Percentiles rank a stretch among this genome's conserved stretches.
phyloP scores from a whole-genome alignment of 2,329 filamentous ascomycete genomes.

The Beauveria brongniartii region DNA sequence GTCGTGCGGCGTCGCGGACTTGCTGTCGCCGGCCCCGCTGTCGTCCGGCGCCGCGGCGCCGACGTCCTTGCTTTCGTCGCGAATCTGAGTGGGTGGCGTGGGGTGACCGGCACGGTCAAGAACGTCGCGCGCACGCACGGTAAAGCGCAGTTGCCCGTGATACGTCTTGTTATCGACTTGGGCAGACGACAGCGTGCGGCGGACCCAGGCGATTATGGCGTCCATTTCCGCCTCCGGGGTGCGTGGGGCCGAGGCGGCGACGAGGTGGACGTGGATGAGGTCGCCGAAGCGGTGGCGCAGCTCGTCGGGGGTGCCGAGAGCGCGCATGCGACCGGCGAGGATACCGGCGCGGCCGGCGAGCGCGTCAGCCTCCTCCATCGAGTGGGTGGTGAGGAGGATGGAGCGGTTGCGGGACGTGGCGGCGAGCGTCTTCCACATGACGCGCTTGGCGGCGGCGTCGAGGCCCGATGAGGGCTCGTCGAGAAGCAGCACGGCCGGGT shows the following conservation, averaged over 20 bases:
- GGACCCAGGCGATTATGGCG: slow-evolving; percentile 58
- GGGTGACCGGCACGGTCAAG: not conserved
- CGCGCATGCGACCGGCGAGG: slow-evolving; percentile 77
- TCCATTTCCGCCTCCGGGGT: slow-evolving; percentile 63
- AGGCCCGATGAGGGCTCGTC: slow-evolving; percentile 86
- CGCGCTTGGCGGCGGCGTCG: slow-evolving; percentile 81
- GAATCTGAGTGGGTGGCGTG: not conserved
- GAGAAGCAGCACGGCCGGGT: slow-evolving; percentile 76
- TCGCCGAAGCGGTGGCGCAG: slow-evolving; percentile 71
- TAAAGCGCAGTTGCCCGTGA: slow-evolving; percentile 84
- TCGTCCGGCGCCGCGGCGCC: slow-evolving; percentile 22
- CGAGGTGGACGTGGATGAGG: slow-evolving; percentile 71
- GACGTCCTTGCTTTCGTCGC: not conserved
- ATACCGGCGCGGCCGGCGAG: slow-evolving; percentile 79
- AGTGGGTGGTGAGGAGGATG: slow-evolving; percentile 83
- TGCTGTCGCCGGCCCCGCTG: too few relatives aligned
- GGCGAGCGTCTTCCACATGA: slow-evolving; percentile 85
- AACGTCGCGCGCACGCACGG: slow-evolving; percentile 46
- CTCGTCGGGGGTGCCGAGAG: slow-evolving; percentile 66
- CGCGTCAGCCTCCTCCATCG: slow-evolving; percentile 91
- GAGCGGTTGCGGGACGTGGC: slow-evolving; percentile 69
- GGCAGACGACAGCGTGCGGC: slow-evolving; percentile 51
- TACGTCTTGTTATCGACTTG: slow-evolving; percentile 65
- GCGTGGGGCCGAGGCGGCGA: slow-evolving; percentile 65
- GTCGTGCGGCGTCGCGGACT: too few relatives aligned